Evolutionary conservation across 1,139 yeast species (phyloP), one percentile per base, ranked within the genome.

Genomic region (Saccharomyces hybrid): DNA sequence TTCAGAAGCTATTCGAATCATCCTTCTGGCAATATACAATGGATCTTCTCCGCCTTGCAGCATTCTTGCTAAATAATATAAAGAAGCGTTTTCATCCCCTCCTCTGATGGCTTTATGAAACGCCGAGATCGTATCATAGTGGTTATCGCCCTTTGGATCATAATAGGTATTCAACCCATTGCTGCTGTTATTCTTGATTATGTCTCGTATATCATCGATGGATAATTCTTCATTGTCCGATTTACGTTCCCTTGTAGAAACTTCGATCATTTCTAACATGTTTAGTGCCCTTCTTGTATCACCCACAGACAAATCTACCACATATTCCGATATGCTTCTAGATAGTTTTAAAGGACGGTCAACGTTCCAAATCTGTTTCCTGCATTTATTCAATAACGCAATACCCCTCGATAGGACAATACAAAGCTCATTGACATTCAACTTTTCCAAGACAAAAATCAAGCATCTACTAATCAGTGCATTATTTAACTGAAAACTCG

Each of bases 31-130:
- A n/a, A 93, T 83, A 64, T 86, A 95, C 34, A 90, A 70, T 0
- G 99, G 99, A 66, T 88, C 96, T 67, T 93, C 98, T 0, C 99
- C 98, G 2, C 96, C 91, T 56, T 81, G 79, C 3, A 93, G 74
- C 98, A 93, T 91, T 54, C 90, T 79, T 0, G 85, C 93, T 26
- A 93, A 73, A 64, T 93, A 93, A 69, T 85, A 90, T 57, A 93
- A 73, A 0, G 98, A 85, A 0, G 98, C 98, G 70, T 93, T 89
- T 0, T 93, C 85, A 66, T 91, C 85, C 0, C 88, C 80, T 0
- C 98, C 99, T 53, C 99, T 77, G 0, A 93, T 80, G 0, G 96
- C 81, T 66, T 93, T 93, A 72, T 93, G 98, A 61, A 95, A 85
- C 1, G 97, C 97, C 46, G 96, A 87, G 4, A 93, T 93, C 0